Conservation (phyloP, 2,329 filamentous ascomycete species). For the Curvularia sp. region DNA sequence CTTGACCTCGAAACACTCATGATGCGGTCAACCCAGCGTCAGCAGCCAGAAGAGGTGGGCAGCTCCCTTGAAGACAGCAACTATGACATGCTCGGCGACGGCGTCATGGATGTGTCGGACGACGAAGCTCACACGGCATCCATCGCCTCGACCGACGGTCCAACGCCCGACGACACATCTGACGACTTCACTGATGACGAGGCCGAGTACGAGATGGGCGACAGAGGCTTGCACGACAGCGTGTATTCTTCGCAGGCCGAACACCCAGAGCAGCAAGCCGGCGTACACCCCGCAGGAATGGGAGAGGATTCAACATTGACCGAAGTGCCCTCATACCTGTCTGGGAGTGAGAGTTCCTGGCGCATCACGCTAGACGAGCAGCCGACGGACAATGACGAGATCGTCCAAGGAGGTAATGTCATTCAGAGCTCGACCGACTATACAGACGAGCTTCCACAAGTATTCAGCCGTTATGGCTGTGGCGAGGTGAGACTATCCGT, state of each 20-base stretch:
- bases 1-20: constrained; percentile 47
- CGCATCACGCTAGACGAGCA: constrained; percentile 40
- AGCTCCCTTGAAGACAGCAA: constrained; percentile 48
- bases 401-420: constrained; percentile 30
- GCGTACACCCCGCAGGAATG: constrained; percentile 24
- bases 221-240: constrained; percentile 26
- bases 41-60: constrained; percentile 33
- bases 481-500: constrained; percentile 40
- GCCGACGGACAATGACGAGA: constrained; percentile 15
- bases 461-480: constrained; percentile 38
- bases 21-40: constrained; percentile 45
- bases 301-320: constrained; percentile 43
- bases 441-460: constrained; percentile 30
- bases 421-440: constrained; percentile 36
- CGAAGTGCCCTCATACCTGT: constrained; percentile 35
- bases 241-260: constrained; percentile 33
- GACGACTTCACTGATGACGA: constrained; percentile 42
- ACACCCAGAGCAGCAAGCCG: constrained; percentile 23
- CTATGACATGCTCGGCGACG: constrained; percentile 46
- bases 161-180: constrained; percentile 46
- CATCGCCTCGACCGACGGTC: constrained; percentile 45
- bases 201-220: constrained; percentile 38
- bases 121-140: constrained; percentile 50
- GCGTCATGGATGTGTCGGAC: constrained; percentile 43
- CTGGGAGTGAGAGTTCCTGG: constrained; percentile 29